Percentiles rank a stretch among this genome's conserved stretches.
These are phyloP conservation scores for Polygonum maritimum DNA, from an alignment of 148 eudicot species.

Conservation along the genomic window DNA sequence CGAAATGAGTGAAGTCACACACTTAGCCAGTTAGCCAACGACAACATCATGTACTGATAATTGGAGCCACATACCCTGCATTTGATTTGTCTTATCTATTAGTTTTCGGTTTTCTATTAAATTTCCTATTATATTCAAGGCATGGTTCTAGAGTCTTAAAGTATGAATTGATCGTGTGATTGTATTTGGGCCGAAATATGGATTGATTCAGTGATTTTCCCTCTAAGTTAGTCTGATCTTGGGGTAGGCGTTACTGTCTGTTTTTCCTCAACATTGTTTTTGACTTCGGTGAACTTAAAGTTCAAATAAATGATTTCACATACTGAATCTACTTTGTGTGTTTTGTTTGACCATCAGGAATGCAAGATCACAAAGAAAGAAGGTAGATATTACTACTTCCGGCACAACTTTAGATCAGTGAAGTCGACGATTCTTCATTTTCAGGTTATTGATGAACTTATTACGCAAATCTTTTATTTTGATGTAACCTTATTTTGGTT, in stretches of 20 bases:
- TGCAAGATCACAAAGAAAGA: constrained; percentile 55
- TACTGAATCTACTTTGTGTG: neutral
- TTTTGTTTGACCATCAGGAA: constrained; percentile 26
- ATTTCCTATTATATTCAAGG: too few species aligned
- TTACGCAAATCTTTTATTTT: neutral
- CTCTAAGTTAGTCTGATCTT: too few species aligned
- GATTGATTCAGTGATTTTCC: too few species aligned
- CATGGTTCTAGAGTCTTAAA: too few species aligned
- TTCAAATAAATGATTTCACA: neutral
- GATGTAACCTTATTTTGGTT: neutral
- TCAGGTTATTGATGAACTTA: constrained; percentile 38
- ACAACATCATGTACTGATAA: too few species aligned
- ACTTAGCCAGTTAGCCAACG: too few species aligned
- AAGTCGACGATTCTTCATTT: constrained; percentile 80
- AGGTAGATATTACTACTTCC: constrained; percentile 50
- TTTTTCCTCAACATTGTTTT: neutral
- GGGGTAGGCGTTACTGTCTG: constrained; percentile 10
- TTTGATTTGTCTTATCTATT: too few species aligned
- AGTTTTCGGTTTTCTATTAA: too few species aligned
- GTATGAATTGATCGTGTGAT: too few species aligned
- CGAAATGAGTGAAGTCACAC: too few species aligned
- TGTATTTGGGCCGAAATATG: too few species aligned
- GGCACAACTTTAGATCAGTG: constrained; percentile 71
- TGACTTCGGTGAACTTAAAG: neutral
- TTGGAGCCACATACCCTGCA: too few species aligned